Evolutionary conservation across 768 basidiomycete species (phyloP).

Genomic region (Trametes cingulata): DNA sequence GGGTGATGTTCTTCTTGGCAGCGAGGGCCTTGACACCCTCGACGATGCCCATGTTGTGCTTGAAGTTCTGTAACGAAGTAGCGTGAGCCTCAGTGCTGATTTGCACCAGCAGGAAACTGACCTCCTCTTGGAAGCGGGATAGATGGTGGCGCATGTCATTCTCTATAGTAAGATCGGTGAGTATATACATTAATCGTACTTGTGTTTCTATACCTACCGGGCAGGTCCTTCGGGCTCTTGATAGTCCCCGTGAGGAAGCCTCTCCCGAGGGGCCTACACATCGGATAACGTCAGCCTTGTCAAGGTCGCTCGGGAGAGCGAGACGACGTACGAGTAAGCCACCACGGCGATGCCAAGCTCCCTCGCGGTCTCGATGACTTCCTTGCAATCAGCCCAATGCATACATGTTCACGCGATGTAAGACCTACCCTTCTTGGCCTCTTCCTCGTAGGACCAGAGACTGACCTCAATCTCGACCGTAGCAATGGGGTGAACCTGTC

Average conservation of each 20-base stretch:
- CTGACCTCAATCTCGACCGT: constrained; percentile 70
- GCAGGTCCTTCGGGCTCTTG: constrained; percentile 38
- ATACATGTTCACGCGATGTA: neutral
- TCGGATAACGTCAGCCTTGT: neutral
- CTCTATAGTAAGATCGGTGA: neutral
- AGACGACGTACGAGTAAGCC: constrained; percentile 52
- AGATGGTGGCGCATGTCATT: constrained; percentile 21
- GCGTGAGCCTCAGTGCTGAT: neutral
- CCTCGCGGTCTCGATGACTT: constrained; percentile 52
- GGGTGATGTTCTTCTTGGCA: constrained; percentile 41
- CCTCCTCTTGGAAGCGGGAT: constrained; percentile 25
- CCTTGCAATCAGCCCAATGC: neutral
- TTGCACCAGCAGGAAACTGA: neutral
- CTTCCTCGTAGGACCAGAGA: constrained; percentile 56
- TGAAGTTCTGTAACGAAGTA: constrained; percentile 33
- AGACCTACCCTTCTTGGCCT: constrained; percentile 44
- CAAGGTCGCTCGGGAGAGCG: neutral
- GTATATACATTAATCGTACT: neutral
- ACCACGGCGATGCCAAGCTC: constrained; percentile 61
- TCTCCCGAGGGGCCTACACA: constrained; percentile 49
- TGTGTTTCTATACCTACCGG: constrained; percentile 23
- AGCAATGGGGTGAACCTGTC: constrained; percentile 53
- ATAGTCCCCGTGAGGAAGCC: constrained; percentile 56
- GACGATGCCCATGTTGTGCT: constrained; percentile 44
- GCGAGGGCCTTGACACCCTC: constrained; percentile 43